A percentile compares a stretch with the other conserved stretches of the same genome.
phyloP scores from a whole-genome alignment of 2,329 filamentous ascomycete species.

The Arachnomyces sp. region DNA sequence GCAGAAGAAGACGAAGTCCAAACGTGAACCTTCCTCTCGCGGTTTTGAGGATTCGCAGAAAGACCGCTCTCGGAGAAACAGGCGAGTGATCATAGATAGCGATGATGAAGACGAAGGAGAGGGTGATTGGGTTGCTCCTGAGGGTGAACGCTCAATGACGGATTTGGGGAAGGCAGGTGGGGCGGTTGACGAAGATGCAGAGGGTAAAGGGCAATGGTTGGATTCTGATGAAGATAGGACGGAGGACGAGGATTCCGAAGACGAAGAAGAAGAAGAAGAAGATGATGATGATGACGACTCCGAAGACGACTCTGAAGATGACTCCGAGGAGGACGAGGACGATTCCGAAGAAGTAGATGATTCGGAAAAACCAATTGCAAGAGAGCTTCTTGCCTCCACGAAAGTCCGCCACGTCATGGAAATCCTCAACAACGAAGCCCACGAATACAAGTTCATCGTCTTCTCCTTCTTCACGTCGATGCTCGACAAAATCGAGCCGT shows the following conservation, averaged over 20 bases:
- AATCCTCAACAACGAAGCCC: conserved; percentile 70
- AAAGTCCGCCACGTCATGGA: conserved; percentile 83
- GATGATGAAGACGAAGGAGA: conserved; percentile 57
- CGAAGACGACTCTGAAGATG: no score
- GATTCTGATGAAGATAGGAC: conserved; percentile 62
- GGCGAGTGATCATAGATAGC: conserved; percentile 44
- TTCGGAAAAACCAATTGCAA: conserved; percentile 28
- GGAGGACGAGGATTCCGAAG: conserved; percentile 33
- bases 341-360: conserved; percentile 24
- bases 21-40: conserved; percentile 19
- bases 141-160: conserved; percentile 53
- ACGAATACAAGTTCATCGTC: conserved; percentile 91
- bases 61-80: conserved; percentile 28
- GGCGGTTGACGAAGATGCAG: conserved; percentile 77
- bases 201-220: conserved; percentile 76
- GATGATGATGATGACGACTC: conserved; percentile 37
- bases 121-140: conserved; percentile 72
- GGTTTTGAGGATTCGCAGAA: conserved; percentile 13
- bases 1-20: conserved; percentile 29
- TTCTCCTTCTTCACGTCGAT: conserved; percentile 98
- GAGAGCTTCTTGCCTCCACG: conserved; percentile 57
- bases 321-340: conserved; percentile 30
- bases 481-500: conserved; percentile 92
- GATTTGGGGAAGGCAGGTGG: conserved; percentile 73
- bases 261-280: conserved; percentile 22